Conservation (phyloP, 805 yeast genomes). For the Cyberlindnera veronae region DNA sequence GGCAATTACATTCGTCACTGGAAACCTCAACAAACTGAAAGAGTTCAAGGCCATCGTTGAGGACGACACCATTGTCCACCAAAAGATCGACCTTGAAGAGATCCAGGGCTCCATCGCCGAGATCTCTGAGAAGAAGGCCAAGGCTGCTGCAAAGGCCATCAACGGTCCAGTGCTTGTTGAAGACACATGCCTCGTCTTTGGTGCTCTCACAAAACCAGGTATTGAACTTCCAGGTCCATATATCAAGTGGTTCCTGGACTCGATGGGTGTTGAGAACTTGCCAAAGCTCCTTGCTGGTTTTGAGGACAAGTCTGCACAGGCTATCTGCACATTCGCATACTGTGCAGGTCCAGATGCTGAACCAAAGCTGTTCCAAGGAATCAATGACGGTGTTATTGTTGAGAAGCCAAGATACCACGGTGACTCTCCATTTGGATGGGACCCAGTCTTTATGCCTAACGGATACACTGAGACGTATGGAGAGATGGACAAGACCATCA, state of each 20-base stretch:
- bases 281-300: slow-evolving; percentile 76
- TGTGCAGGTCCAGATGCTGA: slow-evolving; percentile 76
- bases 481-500: slow-evolving; percentile 73
- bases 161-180: slow-evolving; percentile 89
- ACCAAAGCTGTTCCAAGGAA: slow-evolving; percentile 80
- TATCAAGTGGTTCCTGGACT: slow-evolving; percentile 84
- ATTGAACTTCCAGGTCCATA: slow-evolving; percentile 87
- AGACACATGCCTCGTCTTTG: slow-evolving; percentile 87
- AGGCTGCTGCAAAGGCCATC: slow-evolving; percentile 59
- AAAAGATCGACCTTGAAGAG: slow-evolving; percentile 79
- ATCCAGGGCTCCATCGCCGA: slow-evolving; percentile 84
- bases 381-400: slow-evolving; percentile 78
- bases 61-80: slow-evolving; percentile 49
- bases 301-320: slow-evolving; percentile 80
- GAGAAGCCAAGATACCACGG: slow-evolving; percentile 51
- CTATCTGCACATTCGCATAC: slow-evolving; percentile 90
- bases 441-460: slow-evolving; percentile 80
- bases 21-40: slow-evolving; percentile 81
- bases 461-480: slow-evolving; percentile 81
- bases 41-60: slow-evolving; percentile 79
- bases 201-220: slow-evolving; percentile 59
- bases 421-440: slow-evolving; percentile 89
- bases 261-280: slow-evolving; percentile 72
- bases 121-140: slow-evolving; percentile 77
- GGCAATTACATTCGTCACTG: slow-evolving; percentile 71